A percentile compares a stretch with the other conserved stretches of the same genome.
These are phyloP conservation scores for Echinosophora koreensis DNA, from an alignment of 306 rosid species.

Conservation along the genomic window DNA sequence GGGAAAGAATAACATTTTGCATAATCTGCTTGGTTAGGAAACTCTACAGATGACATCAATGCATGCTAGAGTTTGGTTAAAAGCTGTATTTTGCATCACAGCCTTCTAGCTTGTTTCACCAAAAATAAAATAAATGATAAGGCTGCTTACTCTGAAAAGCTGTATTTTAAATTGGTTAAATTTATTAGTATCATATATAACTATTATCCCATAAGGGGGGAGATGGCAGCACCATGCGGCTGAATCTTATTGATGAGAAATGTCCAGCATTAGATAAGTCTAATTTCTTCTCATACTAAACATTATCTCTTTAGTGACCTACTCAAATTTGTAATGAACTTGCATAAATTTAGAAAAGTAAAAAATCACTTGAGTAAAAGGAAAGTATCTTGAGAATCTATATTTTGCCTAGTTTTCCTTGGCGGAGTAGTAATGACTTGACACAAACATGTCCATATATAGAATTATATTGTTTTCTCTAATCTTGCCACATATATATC, in stretches of 20 bases:
- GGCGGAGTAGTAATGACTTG: background rate
- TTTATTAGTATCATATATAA: background rate
- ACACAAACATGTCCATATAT: background rate
- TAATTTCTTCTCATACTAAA: constrained; percentile 5
- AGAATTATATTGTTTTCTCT: background rate
- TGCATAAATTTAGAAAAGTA: background rate
- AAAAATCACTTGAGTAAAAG: background rate
- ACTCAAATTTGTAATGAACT: constrained; percentile 30
- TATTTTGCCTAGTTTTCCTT: background rate
- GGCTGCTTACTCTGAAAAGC: background rate
- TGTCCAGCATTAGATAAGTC: background rate
- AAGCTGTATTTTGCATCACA: background rate
- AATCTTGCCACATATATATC: background rate
- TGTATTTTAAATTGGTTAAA: background rate
- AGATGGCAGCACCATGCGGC: background rate
- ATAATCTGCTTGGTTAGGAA: constrained; percentile 10
- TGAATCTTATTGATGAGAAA: constrained; percentile 4
- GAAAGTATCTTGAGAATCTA: constrained; percentile 20
- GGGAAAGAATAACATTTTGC: constrained; percentile 1
- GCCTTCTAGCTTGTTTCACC: background rate
- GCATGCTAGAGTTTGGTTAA: background rate
- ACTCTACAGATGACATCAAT: background rate
- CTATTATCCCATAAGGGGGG: background rate
- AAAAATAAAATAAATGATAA: background rate
- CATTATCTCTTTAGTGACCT: background rate